phyloP scores from a whole-genome alignment of 768 basidiomycete species.

The Cytidiella melzeri region DNA sequence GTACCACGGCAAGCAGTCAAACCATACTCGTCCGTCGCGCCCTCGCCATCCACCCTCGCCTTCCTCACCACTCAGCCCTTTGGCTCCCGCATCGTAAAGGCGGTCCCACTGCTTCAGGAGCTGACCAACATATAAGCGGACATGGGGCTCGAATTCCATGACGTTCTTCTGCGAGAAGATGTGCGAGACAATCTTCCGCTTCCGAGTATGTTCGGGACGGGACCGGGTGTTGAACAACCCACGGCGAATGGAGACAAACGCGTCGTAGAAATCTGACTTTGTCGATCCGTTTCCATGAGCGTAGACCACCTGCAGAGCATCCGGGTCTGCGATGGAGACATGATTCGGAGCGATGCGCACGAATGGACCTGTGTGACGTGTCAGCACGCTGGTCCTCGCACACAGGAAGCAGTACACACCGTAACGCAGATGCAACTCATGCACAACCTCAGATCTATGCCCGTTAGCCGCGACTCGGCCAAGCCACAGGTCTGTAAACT shows the following conservation, averaged over 20 bases:
- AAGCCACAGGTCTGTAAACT: constrained; percentile 70
- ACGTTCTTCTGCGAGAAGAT: constrained; percentile 84
- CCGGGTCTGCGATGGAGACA: constrained; percentile 54
- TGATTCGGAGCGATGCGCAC: constrained; percentile 41
- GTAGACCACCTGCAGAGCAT: constrained; percentile 69
- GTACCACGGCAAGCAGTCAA: constrained; percentile 68
- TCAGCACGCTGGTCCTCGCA: not conserved
- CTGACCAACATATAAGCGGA: constrained; percentile 57
- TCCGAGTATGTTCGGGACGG: constrained; percentile 74
- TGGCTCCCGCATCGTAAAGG: constrained; percentile 47
- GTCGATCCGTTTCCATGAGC: constrained; percentile 81
- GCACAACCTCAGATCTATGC: constrained; percentile 69
- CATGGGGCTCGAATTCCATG: constrained; percentile 79
- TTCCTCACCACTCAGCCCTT: constrained; percentile 51
- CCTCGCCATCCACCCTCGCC: constrained; percentile 62
- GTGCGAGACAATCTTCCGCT: constrained; percentile 86
- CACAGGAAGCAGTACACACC: constrained; percentile 36
- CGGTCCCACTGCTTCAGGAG: constrained; percentile 74
- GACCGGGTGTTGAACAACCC: constrained; percentile 78
- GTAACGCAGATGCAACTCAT: constrained; percentile 65
- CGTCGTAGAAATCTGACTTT: constrained; percentile 53
- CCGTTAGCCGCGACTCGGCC: constrained; percentile 59
- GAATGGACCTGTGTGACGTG: constrained; percentile 29
- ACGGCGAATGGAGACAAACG: constrained; percentile 32
- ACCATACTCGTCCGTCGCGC: constrained; percentile 57